Evolutionary conservation across 1,284 basidiomycete genomes (phyloP), one percentile per base, ranked within the genome.

Genomic region (Melampsora americana): DNA sequence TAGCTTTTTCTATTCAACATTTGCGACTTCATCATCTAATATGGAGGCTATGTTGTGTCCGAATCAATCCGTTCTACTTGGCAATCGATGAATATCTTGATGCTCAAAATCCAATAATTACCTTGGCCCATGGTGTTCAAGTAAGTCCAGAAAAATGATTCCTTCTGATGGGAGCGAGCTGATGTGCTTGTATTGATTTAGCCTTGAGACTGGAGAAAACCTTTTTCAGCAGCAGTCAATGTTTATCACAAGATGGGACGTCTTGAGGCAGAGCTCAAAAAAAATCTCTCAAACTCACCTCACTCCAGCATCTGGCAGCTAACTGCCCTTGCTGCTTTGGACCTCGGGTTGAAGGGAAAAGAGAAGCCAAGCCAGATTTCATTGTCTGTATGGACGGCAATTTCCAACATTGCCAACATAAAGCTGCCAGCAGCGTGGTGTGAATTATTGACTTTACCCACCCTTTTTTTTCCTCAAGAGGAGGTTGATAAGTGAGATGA

Each of bases 21-120:
- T 26, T 69, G 4, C 23, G 35, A 59, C 35, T 69, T 42, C 53
- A 69, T 35, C 67, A 69, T 30, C 48, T 69, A 16, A 3, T 69
- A 5, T 69, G 67, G 67, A 69, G 56, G n/a, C 18, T 30, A 23
- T 56, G 50, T 42, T 35, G 48, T 32, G 35, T 59, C 23, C 23
- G 26, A 16, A 53, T 69, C n/a, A 39, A 5, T 5, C 48, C 48
- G 1, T 68, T 68, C 30, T 68, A n/a, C n/a, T 2, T 6, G 28
- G 30, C 67, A 7, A 16, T 69, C 56, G 68, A 69, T 23, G 68
- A 69, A 35, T 69, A 56, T n/a, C 39, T 69, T 5, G 67, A 69
- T 69, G 46, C 67, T 20, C 11, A 35, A 14, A 69, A 69, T 60
- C 50, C 48, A n/a, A 23, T 69, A 6, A 69, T 69, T 4, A 35